Conservation (phyloP, 768 basidiomycete species). For the Termitomyces sp. region DNA sequence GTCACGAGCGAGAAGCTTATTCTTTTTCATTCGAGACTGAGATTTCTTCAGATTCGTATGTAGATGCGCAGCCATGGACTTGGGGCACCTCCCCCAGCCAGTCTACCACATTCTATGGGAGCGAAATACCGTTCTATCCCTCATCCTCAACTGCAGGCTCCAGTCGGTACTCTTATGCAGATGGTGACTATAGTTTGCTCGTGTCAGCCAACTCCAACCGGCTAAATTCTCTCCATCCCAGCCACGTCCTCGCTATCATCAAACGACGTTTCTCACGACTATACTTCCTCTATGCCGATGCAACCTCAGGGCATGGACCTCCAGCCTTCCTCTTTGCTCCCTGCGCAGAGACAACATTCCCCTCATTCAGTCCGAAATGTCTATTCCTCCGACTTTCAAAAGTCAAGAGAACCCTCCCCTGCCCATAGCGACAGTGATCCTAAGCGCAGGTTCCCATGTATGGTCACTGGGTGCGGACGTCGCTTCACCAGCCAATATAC, state of each 20-base stretch:
- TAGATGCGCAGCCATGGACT: conserved; percentile 1
- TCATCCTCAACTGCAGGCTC: conserved; percentile 15
- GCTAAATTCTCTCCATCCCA: conserved; percentile 11
- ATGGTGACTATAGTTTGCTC: conserved; percentile 17
- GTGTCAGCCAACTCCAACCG: not conserved
- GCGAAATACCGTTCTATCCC: not conserved
- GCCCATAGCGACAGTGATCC: conserved; percentile 27
- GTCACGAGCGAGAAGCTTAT: not conserved
- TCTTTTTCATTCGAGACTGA: not conserved
- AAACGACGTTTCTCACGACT: conserved; percentile 25
- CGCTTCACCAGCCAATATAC: conserved; percentile 52
- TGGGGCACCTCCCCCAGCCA: conserved; percentile 2
- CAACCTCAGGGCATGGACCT: conserved; percentile 16
- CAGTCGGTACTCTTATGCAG: conserved; percentile 28
- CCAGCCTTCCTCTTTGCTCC: conserved; percentile 4
- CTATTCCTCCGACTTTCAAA: conserved; percentile 5
- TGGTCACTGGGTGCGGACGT: conserved; percentile 39
- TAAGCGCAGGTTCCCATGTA: conserved; percentile 42
- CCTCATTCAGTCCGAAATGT: conserved; percentile 8
- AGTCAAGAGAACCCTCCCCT: conserved; percentile 28
- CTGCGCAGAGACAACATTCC: conserved; percentile 8
- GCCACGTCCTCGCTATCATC: conserved; percentile 24
- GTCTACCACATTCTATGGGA: not conserved
- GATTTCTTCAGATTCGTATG: not conserved
- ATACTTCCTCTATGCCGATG: conserved; percentile 21